These are phyloP conservation scores for Cordia subcordata DNA, from an alignment of 257 asterid species.

Conservation along the genomic window DNA sequence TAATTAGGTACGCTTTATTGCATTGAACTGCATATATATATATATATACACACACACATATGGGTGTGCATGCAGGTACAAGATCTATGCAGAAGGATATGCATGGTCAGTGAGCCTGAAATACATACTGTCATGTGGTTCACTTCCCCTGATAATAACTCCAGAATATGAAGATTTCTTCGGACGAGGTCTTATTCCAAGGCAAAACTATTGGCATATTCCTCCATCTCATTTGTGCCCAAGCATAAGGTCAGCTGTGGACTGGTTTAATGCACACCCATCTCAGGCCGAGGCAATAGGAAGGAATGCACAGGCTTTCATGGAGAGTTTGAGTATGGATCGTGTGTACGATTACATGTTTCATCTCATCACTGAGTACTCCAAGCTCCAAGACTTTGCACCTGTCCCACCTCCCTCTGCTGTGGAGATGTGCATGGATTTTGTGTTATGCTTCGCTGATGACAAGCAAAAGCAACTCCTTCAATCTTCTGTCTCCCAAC, in stretches of 20 bases:
- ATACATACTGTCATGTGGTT: constrained; percentile 65
- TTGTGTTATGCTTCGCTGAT: constrained; percentile 60
- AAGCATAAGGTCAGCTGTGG: constrained; percentile 47
- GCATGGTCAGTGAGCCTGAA: constrained; percentile 90
- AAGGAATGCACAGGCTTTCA: constrained; percentile 50
- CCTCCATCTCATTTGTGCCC: constrained; percentile 38
- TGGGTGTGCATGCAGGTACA: constrained; percentile 37
- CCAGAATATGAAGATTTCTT: constrained; percentile 59
- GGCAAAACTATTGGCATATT: constrained; percentile 36
- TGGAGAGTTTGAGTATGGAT: constrained; percentile 53
- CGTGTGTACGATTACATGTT: constrained; percentile 69
- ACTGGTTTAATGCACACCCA: constrained; percentile 59
- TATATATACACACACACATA: not conserved
- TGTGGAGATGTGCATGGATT: constrained; percentile 37
- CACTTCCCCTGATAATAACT: constrained; percentile 48
- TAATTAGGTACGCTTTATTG: too few relatives aligned
- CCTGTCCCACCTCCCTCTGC: constrained; percentile 49
- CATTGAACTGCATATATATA: not conserved
- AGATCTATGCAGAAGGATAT: constrained; percentile 80
- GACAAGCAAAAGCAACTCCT: constrained; percentile 45
- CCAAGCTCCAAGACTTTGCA: constrained; percentile 47
- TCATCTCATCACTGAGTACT: constrained; percentile 47
- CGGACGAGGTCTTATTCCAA: constrained; percentile 52
- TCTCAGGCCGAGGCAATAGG: constrained; percentile 59
- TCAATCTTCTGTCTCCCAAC: constrained; percentile 26